Base-by-base conservation (phyloP, 805 yeast species). In the Yamadazyma tumulicola region DNA sequence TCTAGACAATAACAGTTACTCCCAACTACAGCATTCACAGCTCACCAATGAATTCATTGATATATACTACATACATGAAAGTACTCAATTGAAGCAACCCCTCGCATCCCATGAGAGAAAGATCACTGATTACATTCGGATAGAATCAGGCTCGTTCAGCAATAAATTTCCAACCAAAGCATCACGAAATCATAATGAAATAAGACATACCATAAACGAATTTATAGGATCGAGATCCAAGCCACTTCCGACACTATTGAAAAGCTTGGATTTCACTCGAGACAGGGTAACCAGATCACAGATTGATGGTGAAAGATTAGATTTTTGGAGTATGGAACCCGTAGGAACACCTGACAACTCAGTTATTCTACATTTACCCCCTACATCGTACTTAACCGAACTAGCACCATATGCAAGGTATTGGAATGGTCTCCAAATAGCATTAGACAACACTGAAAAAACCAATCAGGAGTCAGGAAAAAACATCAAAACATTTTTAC, bases 321-420 rank as follows among this genome's bases (percentile, higher is more conserved):
- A 39, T 14, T 31, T 28, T 17, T 43, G 50, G 46, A 39, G 14
- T 6, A 38, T 48, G 6, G 60, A 50, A 1, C 33, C 49, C 2
- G 44, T 47, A 8, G 70, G 68, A 1, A 43, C 62, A 9, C 55
- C 66, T 11, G 72, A 66, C 5, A 37, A 48, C 2, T 66, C 72
- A 5, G 39, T 55, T n/a, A 42, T 54, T 19, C 41, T 49, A 32
- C 42, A 54, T 35, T 39, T 61, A 21, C 26, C 56, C 5, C 54
- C 42, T 1, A 39, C 42, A 2, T 48, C 63, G n/a, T 57, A 55
- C 34, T 28, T 53, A 2, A 29, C 47, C 3, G 72, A 67, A 13
- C 32, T 67, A 17, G 51, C 59, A 5, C 68, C 70, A 4, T 39
- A 40, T 30, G 51, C 54, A 4, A 35, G 69, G 19, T 36, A 50